Evolutionary conservation across 495 filamentous ascomycete species (phyloP).

Genomic region (Penicilliopsis zonata): DNA sequence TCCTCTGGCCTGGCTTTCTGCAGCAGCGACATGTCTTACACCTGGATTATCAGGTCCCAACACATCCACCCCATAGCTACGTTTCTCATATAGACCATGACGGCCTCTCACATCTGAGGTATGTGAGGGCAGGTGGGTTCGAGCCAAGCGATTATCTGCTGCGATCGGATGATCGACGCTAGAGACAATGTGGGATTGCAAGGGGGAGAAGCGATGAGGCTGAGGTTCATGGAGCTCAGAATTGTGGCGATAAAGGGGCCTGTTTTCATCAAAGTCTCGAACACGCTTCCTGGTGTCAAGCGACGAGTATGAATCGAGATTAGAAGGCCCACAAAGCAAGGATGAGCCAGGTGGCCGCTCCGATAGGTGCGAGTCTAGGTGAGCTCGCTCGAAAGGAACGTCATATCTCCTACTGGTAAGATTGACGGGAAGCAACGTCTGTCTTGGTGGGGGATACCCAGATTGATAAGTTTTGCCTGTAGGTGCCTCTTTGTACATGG

Average conservation of each 20-base stretch:
- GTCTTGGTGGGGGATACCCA: constrained; percentile 8
- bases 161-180: constrained; percentile 7
- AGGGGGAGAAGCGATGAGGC: constrained; percentile 4
- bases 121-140: constrained; percentile 3
- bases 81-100: constrained; percentile 10
- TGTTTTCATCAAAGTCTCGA: constrained; percentile 7
- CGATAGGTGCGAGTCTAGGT: constrained; percentile 7
- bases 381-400: constrained; percentile 7
- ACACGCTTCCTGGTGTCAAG: too few species aligned
- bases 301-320: constrained; percentile 6
- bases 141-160: constrained; percentile 7
- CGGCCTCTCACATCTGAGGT: constrained; percentile 5
- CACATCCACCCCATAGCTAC: constrained; percentile 9
- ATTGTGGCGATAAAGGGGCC: constrained; percentile 3
- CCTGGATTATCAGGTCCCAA: constrained; percentile 1
- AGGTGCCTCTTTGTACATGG: constrained; percentile 3
- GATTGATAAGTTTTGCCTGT: constrained; percentile 10
- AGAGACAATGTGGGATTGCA: constrained; percentile 2
- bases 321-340: constrained; percentile 5
- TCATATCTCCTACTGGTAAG: constrained; percentile 14
- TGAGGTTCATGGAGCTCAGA: constrained; percentile 4
- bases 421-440: constrained; percentile 9
- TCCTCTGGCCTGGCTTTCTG: constrained; percentile 4
- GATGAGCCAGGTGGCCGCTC: constrained; percentile 6
- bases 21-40: too few species aligned